Evolutionary conservation across 225 moss, liverwort and hornwort species (phyloP), one percentile per base, ranked within the genome.

Genomic region (Antitrichia curtipendula): DNA sequence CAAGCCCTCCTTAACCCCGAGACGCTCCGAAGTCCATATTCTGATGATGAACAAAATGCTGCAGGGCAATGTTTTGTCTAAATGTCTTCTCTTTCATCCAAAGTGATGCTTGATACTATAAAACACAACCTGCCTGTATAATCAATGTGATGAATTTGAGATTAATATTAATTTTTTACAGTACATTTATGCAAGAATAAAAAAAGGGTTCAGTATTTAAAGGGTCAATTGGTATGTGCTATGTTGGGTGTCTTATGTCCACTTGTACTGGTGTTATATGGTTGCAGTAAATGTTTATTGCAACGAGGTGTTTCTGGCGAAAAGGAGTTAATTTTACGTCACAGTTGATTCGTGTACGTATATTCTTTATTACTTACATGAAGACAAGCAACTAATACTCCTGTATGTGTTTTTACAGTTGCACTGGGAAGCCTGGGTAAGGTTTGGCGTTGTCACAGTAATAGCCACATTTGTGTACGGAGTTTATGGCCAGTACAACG

Each of bases 341-440:
- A 28, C 80, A 28, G 34, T 69, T 72, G 54, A 54, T 56, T 81
- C 28, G 77, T 70, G 49, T 43, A 56, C 70, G 23, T 45, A 24
- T 72, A 85, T 81, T 62, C 38, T 68, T 49, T 38, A 50, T 56
- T 49, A 12, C 21, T 85, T 24, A n/a, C 36, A 81, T 62, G 60
- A 84, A 28, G 58, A 78, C 20, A 56, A 59, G 32, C 53, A 85
- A 34, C 74, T 92, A 25, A 82, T 77, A 58, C 63, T 78, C 40
- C 65, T 88, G 40, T 63, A n/a, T 78, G 28, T 76, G 71, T 31
- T 82, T 81, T 53, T 72, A 87, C 97, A 98, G 98, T 82, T 99
- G 81, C 97, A 99, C 81, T 96, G 93, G 88, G 98, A 97, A 91
- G 98, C 98, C 71, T 99, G 98, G 98, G 92, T 97, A 86, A 93